Evolutionary conservation across 2,329 filamentous ascomycete species (phyloP), one percentile per base, ranked within the genome.

Genomic region (Penicillium polonicum): DNA sequence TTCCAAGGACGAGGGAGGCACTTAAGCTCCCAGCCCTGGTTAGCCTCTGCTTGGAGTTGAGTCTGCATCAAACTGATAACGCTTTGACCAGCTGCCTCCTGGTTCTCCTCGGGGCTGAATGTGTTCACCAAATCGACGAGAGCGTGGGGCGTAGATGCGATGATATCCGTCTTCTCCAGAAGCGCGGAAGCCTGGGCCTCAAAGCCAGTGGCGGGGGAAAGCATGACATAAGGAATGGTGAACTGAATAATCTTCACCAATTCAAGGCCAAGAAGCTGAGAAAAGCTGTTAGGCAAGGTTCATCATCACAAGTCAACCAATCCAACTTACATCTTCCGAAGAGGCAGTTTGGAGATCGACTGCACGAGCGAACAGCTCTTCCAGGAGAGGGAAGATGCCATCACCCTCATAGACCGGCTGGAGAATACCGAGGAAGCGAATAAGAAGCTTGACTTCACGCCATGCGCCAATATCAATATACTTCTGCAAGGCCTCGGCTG

Each of bases 171-270:
- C 80, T 95, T 96, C 64, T 95, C 90, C 72, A 99, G 86, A 52
- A 97, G 80, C 46, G 90, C 87, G 1, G 83, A 82, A 2, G 91
- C 92, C 70, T 89, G 89, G 63, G 89, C 82, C 66, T 88, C 85
- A 69, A 89, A 87, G 49, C 86, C 85, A 4, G 82, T 80, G 4
- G 89, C 88, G 0, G 88, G 85, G 3, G 90, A 86, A 10, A 88
- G 85, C 82, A 96, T 87, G 54, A 91, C 82, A 73, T 97, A 99
- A 0, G 94, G 93, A 58, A 99, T 89, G 0, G 93, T 96, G 48
- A 97, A 85, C 44, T 97, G 85, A 64, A 99, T 97, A 67, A 97
- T 92, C 77, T 97, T 97, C 73, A 97, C 92, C 35, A 99, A 84
- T 78, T 97, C 94, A 42, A 95, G 77, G 21, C 86, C 85, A 49